These are phyloP conservation scores for Boechera retrofracta DNA, from an alignment of 345 rosid species.

Conservation along the genomic window DNA sequence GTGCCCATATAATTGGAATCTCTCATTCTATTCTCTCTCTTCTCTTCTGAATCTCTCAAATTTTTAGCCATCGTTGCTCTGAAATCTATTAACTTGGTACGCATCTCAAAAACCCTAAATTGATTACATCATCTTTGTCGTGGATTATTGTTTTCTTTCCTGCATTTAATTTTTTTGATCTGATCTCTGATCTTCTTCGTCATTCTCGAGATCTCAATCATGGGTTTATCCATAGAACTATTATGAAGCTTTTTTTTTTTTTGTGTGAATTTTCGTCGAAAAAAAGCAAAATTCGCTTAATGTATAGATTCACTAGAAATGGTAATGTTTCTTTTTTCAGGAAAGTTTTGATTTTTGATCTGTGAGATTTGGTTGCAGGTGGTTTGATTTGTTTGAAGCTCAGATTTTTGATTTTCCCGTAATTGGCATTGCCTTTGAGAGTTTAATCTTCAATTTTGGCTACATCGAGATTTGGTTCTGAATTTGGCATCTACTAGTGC, in stretches of 20 bases:
- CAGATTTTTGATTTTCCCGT: conserved; percentile 25
- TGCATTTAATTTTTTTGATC: conserved; percentile 27
- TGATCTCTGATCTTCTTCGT: conserved; percentile 40
- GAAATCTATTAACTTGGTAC: conserved; percentile 49
- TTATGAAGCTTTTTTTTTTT: conserved; percentile 26
- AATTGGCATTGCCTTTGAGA: conserved; percentile 40
- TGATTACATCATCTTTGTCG: conserved; percentile 22
- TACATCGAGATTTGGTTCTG: conserved; percentile 27
- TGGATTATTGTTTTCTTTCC: conserved; percentile 29
- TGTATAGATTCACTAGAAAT: conserved; percentile 23
- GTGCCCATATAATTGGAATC: conserved; percentile 39
- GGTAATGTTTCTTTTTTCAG: conserved; percentile 31
- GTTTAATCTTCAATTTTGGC: conserved; percentile 25
- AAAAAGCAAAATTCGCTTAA: conserved; percentile 9
- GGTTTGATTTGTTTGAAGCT: conserved; percentile 36
- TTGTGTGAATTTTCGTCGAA: background rate
- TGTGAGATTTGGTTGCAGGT: conserved; percentile 50
- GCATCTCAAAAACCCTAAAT: conserved; percentile 50
- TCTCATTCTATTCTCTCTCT: conserved; percentile 16
- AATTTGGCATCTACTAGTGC: conserved; percentile 33
- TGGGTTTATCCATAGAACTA: conserved; percentile 33
- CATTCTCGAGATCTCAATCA: conserved; percentile 48
- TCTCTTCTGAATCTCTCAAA: conserved; percentile 22
- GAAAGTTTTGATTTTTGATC: conserved; percentile 39
- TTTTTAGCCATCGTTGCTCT: conserved; percentile 36